These are phyloP conservation scores for Tuber brumale DNA, from an alignment of 495 filamentous ascomycete genomes.

Conservation along the genomic window DNA sequence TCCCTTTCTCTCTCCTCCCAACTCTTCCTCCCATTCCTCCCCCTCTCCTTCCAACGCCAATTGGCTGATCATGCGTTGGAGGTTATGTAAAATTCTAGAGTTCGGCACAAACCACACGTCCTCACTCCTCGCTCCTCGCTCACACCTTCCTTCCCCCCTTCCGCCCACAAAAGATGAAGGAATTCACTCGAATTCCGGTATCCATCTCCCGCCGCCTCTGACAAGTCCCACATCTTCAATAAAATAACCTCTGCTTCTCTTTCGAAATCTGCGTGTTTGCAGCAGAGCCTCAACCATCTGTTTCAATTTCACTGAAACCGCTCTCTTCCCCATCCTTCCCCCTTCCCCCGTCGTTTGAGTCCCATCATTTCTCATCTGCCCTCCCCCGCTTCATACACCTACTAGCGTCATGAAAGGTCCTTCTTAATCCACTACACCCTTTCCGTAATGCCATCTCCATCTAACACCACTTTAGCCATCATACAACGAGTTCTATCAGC, in stretches of 20 bases:
- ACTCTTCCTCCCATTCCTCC: neutral
- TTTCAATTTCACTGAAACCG: neutral
- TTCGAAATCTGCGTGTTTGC: neutral
- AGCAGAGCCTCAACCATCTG: neutral
- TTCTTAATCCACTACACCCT: neutral
- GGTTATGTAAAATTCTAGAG: neutral
- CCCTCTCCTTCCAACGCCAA: neutral
- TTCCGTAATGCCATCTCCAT: neutral
- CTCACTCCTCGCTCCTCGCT: neutral
- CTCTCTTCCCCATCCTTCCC: neutral
- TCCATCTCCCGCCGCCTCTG: neutral
- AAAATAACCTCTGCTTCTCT: neutral
- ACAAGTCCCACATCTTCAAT: neutral
- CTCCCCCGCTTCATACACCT: neutral
- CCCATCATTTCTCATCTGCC: neutral
- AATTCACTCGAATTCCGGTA: neutral
- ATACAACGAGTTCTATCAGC: conserved; percentile 92
- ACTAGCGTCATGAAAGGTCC: conserved; percentile 49
- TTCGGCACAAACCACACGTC: neutral
- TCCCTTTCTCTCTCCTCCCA: neutral
- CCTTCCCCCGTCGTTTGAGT: neutral
- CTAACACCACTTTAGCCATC: conserved; percentile 57
- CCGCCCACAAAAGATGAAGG: neutral
- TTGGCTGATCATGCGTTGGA: neutral
- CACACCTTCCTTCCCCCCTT: neutral